Evolutionary conservation across 179 eudicot genomes (phyloP), one percentile per base, ranked within the genome.

Genomic region (Sideroxylon spinosum): DNA sequence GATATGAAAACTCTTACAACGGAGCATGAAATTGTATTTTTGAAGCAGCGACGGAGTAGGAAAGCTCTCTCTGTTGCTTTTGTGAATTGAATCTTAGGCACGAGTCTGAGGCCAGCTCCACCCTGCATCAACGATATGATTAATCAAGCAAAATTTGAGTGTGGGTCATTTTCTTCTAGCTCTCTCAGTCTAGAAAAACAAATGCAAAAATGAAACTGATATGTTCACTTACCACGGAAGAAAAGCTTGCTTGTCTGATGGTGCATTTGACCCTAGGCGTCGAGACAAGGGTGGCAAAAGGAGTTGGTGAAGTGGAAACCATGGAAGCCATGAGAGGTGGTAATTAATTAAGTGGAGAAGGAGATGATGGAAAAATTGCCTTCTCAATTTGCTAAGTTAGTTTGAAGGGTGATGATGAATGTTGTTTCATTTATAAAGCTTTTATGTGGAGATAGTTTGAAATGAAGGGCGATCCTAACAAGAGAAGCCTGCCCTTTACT

Each of bases 21-120:
- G 32, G 83, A 74, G 73, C 83, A 79, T 48, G 80, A 71, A 49
- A 83, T 73, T 14, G 71, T 67, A 7, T 50, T 76, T 59, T 71
- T 83, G 76, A 26, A 59, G 49, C 78, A 16, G 22, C 67, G 78
- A 28, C 66, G 37, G 10, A 59, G 37, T 8, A 71, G 44, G 17
- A 53, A 20, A 28, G 76, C 17, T 80, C 57, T 69, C 22, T 61
- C 66, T 9, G 12, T 64, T 26, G 79, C 76, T 14, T 48, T 60
- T 62, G 65, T 62, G 63, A 65, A 22, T 2, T 78, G 75, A 37
- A 78, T 60, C 69, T 60, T 78, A 0, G 74, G 80, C 66, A 37
- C 66, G 22, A 65, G 37, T 77, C 70, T 71, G 46, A 69, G 32
- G 37, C 37, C 37, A 29, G 37, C 37, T 59, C 83, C 80, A 76